phyloP scores from a whole-genome alignment of 179 eudicot genomes.

The Beta corolliflora region DNA sequence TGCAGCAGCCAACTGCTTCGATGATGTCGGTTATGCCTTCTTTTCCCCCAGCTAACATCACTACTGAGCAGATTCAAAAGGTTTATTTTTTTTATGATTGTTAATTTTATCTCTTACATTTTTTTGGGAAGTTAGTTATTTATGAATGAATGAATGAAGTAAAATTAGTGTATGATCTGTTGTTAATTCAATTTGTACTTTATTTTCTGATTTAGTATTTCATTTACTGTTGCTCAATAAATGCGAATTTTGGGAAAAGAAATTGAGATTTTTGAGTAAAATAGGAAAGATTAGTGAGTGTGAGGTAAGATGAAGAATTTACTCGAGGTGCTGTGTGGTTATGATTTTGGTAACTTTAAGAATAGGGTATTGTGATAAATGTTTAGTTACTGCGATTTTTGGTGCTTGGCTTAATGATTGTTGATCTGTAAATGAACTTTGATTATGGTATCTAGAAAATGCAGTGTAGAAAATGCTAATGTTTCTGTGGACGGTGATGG shows the following conservation, averaged over 20 bases:
- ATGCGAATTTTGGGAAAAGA: not conserved
- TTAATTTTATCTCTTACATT: not conserved
- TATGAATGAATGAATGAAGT: not conserved
- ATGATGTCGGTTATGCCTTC: conserved; percentile 48
- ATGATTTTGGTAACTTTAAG: too few relatives aligned
- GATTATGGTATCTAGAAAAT: not conserved
- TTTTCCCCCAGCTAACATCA: conserved; percentile 48
- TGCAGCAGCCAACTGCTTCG: conserved; percentile 45
- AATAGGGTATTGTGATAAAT: too few relatives aligned
- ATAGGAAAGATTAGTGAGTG: too few relatives aligned
- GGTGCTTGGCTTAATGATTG: not conserved
- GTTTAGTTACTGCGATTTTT: not conserved
- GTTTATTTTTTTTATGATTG: conserved; percentile 21
- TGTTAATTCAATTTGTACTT: not conserved
- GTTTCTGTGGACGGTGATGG: not conserved
- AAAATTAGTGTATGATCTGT: not conserved
- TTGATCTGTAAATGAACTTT: not conserved
- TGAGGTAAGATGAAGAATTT: too few relatives aligned
- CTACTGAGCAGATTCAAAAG: conserved; percentile 70
- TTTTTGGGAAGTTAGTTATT: not conserved
- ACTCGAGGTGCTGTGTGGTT: too few relatives aligned
- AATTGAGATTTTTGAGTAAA: too few relatives aligned
- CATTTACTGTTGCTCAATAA: not conserved
- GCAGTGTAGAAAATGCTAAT: not conserved
- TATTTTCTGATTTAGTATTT: not conserved